Evolutionary conservation across 73 alveolate genomes (phyloP).

Genomic region (Paramecium primaurelia): DNA sequence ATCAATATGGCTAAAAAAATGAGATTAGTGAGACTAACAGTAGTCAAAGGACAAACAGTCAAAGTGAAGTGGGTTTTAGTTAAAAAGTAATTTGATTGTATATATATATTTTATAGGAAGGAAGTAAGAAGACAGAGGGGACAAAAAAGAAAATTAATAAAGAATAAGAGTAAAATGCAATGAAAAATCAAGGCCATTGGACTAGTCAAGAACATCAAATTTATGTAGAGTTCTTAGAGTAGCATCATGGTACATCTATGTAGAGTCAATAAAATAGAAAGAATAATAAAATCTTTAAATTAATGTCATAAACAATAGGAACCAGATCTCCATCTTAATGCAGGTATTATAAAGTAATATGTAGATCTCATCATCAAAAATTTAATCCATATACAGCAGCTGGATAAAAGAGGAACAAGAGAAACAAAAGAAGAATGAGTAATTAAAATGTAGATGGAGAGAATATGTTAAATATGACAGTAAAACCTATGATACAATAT

Average conservation of each 20-base stretch:
- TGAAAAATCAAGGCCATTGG: conserved; percentile 20
- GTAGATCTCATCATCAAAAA: conserved; percentile 28
- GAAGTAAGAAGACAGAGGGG: neutral
- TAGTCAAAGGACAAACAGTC: neutral
- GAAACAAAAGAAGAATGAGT: neutral
- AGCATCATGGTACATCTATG: conserved; percentile 2
- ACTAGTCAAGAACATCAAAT: neutral
- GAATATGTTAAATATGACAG: neutral
- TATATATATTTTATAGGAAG: neutral
- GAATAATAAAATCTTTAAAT: conserved; percentile 34
- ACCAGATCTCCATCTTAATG: conserved; percentile 47
- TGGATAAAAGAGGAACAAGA: conserved; percentile 34
- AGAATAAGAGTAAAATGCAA: neutral
- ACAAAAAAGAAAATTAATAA: neutral
- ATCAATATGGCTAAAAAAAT: neutral
- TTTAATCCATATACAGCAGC: conserved; percentile 17
- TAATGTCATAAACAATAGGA: conserved; percentile 16
- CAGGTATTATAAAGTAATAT: neutral
- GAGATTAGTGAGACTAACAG: neutral
- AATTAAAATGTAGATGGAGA: neutral
- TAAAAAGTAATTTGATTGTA: neutral
- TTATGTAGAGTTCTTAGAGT: neutral
- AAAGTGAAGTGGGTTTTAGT: neutral
- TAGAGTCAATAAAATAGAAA: neutral
- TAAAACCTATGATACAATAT: neutral